Conservation (phyloP, 352 stramenopile genomes). For the Phytophthora colocasiae region DNA sequence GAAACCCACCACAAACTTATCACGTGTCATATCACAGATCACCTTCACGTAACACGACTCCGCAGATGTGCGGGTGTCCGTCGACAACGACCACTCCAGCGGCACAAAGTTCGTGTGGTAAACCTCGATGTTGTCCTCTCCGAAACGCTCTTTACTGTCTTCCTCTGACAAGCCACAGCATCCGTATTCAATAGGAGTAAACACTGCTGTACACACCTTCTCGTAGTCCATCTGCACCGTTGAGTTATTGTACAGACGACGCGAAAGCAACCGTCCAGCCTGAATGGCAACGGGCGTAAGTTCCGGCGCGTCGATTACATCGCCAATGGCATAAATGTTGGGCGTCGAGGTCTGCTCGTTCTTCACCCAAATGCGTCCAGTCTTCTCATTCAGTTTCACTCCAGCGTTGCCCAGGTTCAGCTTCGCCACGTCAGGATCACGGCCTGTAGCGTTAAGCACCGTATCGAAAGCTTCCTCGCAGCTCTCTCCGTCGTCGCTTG, state of each 20-base stretch:
- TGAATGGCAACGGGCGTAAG: slow-evolving; percentile 99
- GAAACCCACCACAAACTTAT: slow-evolving; percentile 95
- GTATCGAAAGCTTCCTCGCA: slow-evolving; percentile 96
- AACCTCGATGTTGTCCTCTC: slow-evolving; percentile 93
- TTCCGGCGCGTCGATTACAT: slow-evolving; percentile 97
- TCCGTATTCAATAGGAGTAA: slow-evolving; percentile 98
- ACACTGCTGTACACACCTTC: slow-evolving; percentile 93
- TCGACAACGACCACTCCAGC: slow-evolving; percentile 94
- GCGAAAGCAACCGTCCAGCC: slow-evolving; percentile 91
- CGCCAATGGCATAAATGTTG: slow-evolving; percentile 98
- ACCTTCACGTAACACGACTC: slow-evolving; percentile 96
- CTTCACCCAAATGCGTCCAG: slow-evolving; percentile 91
- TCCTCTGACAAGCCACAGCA: slow-evolving; percentile 97
- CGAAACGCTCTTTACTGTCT: slow-evolving; percentile 89
- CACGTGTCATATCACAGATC: slow-evolving; percentile 90
- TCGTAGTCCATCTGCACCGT: slow-evolving; percentile 93
- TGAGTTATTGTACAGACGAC: slow-evolving; percentile 91
- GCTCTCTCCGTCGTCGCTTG: slow-evolving; percentile 55
- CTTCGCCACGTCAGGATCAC: slow-evolving; percentile 92
- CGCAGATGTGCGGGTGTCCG: slow-evolving; percentile 53
- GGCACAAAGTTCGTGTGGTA: slow-evolving; percentile 97
- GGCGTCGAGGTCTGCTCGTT: slow-evolving; percentile 95
- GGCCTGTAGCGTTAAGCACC: slow-evolving; percentile 95
- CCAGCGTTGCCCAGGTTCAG: slow-evolving; percentile 89
- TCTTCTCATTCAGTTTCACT: slow-evolving; percentile 90